Evolutionary conservation across 805 yeast species (phyloP).

Genomic region (Vanderwaltozyma tropicalis): DNA sequence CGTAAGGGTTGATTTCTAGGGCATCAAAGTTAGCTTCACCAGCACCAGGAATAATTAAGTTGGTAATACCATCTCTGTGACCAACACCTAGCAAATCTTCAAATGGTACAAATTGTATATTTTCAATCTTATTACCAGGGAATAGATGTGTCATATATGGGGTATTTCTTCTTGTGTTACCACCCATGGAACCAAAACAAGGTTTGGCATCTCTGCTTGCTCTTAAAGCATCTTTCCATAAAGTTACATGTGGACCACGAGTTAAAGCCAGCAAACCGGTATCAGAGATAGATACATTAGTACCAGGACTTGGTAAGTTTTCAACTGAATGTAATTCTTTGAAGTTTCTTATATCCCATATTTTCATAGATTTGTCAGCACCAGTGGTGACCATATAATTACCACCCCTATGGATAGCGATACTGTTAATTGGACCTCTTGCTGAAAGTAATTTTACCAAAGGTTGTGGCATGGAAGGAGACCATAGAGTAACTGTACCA

Average conservation of each 20-base stretch:
- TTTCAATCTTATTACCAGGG: slow-evolving; percentile 65
- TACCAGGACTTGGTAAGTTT: slow-evolving; percentile 76
- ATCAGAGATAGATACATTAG: slow-evolving; percentile 71
- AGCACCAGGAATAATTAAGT: slow-evolving; percentile 88
- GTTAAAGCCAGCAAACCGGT: slow-evolving; percentile 80
- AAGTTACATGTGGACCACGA: slow-evolving; percentile 90
- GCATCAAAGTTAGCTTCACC: slow-evolving; percentile 98
- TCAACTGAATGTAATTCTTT: slow-evolving; percentile 52
- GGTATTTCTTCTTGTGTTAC: slow-evolving; percentile 32
- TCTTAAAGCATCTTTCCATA: slow-evolving; percentile 82
- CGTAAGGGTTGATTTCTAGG: slow-evolving; percentile 84
- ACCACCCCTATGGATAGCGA: slow-evolving; percentile 87
- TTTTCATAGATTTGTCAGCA: slow-evolving; percentile 69
- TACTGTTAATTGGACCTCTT: slow-evolving; percentile 77
- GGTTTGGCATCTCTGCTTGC: slow-evolving; percentile 39
- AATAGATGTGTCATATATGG: slow-evolving; percentile 90
- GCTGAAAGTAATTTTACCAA: slow-evolving; percentile 71
- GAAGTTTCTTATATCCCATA: slow-evolving; percentile 89
- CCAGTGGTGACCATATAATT: slow-evolving; percentile 90
- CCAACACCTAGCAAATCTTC: slow-evolving; percentile 95
- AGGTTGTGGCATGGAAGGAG: slow-evolving; percentile 81
- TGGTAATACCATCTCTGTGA: slow-evolving; percentile 64
- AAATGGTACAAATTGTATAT: slow-evolving; percentile 73
- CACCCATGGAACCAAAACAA: slow-evolving; percentile 30
- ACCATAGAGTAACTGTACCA: slow-evolving; percentile 89